Evolutionary conservation across 1,284 basidiomycete genomes (phyloP), one percentile per base, ranked within the genome.

Genomic region (Ceratobasidium sp.): DNA sequence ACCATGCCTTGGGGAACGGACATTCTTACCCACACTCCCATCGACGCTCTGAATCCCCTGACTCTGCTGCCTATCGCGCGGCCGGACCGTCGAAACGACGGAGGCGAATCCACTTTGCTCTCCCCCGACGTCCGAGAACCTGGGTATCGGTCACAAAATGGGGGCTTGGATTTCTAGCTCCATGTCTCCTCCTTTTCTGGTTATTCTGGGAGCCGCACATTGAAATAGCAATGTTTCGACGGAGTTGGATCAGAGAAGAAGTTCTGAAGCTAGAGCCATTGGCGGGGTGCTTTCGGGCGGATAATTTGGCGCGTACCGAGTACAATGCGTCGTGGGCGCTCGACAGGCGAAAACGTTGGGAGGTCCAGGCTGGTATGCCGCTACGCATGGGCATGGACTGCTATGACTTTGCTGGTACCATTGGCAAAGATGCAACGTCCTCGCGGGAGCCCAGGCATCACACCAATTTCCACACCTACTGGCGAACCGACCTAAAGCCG

Each of bases 381-480:
- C 86, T 97, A 85, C 87, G 89, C 71, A 86, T 93, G 80, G 94
- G 94, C 25, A 86, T 94, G 85, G 92, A 95, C 81, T 98, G 96
- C 84, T 97, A 95, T 82, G 90, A 94, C 82, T 94, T 95, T 82
- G 92, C 95, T 0, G 90, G 91, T 9, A 95, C 94, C 6, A 87
- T 96, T 46, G 74, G 74, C 51, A 86, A 56, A 52, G 64, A 67
- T 86, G 78, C 80, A 81, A 52, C 52, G 78, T 37, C 78, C 80
- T 17, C 80, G 78, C 17, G 80, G 79, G 29, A 81, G 83, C 70
- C 57, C 71, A 85, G 19, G 85, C 84, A 88, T 76, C 86, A 88
- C 19, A 88, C 88, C 3, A 88, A 90, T 71, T 96, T 90, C 82
- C 96, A 98, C 84, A 93, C 95, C 0, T 97, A 97, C 82, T 97